Conservation (phyloP, 176 grass and related monocot genomes). For the Zoysia pacifica region DNA sequence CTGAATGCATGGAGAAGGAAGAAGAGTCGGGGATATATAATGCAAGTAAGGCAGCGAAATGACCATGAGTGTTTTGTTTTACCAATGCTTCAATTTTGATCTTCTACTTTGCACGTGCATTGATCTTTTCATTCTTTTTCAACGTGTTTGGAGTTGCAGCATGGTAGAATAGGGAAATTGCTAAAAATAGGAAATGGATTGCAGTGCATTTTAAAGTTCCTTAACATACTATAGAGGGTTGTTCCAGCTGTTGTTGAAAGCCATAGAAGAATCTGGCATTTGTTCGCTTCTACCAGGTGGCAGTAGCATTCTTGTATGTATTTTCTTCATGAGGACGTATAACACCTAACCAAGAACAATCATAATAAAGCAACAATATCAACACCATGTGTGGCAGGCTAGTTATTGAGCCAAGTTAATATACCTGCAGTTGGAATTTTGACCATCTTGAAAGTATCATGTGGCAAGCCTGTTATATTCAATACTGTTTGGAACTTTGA, state of each 20-base stretch:
- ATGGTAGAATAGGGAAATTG: neutral
- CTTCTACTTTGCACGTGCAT: neutral
- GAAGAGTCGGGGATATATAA: neutral
- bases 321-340: neutral
- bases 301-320: neutral
- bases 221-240: neutral
- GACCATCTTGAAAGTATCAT: slow-evolving; percentile 22
- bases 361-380: neutral
- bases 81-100: neutral
- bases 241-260: slow-evolving; percentile 2
- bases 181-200: neutral
- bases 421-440: slow-evolving; percentile 8
- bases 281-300: neutral
- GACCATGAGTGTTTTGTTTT: neutral
- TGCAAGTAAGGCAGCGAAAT: neutral
- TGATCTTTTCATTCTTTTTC: neutral
- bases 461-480: neutral
- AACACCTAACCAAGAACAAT: neutral
- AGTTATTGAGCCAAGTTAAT: neutral
- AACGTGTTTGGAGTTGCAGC: neutral
- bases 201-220: neutral
- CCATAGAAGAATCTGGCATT: neutral
- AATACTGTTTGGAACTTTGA: slow-evolving; percentile 9
- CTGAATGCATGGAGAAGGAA: neutral
- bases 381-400: neutral